Evolutionary conservation across 495 filamentous ascomycete species (phyloP), one percentile per base, ranked within the genome.

Genomic region (Lasiosphaeria ovina): DNA sequence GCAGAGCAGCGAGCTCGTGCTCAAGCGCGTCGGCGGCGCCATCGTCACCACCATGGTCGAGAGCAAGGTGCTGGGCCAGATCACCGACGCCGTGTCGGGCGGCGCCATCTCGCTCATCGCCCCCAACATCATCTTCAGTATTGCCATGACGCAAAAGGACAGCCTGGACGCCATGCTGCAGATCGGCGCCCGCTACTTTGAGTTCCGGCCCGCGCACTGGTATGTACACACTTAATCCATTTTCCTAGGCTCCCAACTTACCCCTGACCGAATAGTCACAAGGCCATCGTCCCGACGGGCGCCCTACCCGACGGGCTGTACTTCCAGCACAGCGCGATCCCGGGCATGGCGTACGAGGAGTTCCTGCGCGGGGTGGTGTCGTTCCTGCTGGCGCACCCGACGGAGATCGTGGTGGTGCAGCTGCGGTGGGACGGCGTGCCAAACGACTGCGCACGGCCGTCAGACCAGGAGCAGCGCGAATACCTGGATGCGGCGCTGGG

Each of bases 61-160:
- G 50, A 63, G 69, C 61, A 67, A 69, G 1, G 11, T 66, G 11
- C 62, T 79, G 50, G 52, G 62, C 34, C 58, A 69, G 42, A 61
- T 76, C 51, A 66, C 69, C 38, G 65, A 74, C 47, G 55, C 59
- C 51, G 56, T 80, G 32, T 70, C 70, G 12, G 67, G 72, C 24
- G 62, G 68, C 0, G 73, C 74, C 47, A 73, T 76, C 34, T 64
- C 69, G 40, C 63, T 68, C 12, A 74, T 77, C 52, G 75, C 78
- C n/a, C 79, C 78, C 34, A 76, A 78, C 51, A 83, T 84, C 65
- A 74, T 84, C 65, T 69, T 68, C 52, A 75, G 73, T 24, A 69
- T 83, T n/a, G 75, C 81, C 59, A 76, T 83, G 48, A 84, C 79
- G 42, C 81, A 84, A 58, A 84, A 84, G 59, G 79, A 83, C 59